Base-by-base conservation (phyloP, 1,139 yeast species). In the Arxiozyma telluris region DNA sequence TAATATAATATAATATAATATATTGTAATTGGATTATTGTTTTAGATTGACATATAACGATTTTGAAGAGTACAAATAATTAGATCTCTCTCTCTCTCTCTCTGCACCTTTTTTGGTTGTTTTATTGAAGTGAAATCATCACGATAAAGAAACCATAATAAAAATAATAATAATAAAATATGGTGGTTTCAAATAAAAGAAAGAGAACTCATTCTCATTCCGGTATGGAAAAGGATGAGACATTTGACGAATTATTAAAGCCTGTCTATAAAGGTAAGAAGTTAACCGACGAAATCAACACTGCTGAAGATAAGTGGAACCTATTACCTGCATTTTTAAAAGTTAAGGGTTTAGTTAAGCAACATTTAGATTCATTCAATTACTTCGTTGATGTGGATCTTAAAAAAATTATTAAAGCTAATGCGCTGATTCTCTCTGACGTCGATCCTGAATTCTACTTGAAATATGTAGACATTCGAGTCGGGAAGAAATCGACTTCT, bases 391-490 rank as follows among this genome's bases (percentile, higher is more conserved):
- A 94, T 66, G 84, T 83, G 11, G 99, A 93, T 67, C 78, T 93
- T 70, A 89, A 87, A 72, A 93, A 93, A 69, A 94, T 93, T 68
- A 86, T 93, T 58, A 76, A 81, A 62, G 98, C 99, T 34, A 93
- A 93, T 70, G 94, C 91, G 71, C 73, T 81, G 57, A 91, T 93
- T 44, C 76, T 93, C 47, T 84, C 95, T 59, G 99, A 93, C 71
- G 98, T 93, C 39, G 98, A 91, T 72, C 98, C 98, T 0, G 96
- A 91, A 67, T 93, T 93, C 66, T 93, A 91, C 65, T 76, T 94
- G 67, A 89, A 89, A 64, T 93, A 93, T 68, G 77, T 88, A 57
- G 98, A 93, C 68, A 93, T 93, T 61, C 77, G 98, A 63, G 91
- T 93, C 23, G 98, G 94, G 9, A 81, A 82, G 64, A 83, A 78